phyloP scores from a whole-genome alignment of 805 yeast genomes.

The Peterozyma toletana region DNA sequence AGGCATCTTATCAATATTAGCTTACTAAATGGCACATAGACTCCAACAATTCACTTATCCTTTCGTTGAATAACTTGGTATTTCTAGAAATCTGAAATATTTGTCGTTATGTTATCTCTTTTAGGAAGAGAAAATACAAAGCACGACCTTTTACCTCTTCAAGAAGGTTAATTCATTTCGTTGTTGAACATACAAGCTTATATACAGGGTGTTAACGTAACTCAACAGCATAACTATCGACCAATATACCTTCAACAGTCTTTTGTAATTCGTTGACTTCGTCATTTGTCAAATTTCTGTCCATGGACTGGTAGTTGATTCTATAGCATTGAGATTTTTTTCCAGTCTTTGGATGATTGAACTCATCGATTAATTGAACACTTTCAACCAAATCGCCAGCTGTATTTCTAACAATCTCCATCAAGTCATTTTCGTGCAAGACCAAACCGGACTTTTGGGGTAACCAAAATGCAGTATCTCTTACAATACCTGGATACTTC shows the following conservation, averaged over 20 bases:
- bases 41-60: too few species aligned
- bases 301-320: constrained; percentile 92
- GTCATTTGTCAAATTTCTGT: constrained; percentile 76
- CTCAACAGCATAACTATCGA: constrained; percentile 44
- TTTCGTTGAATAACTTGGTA: too few species aligned
- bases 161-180: too few species aligned
- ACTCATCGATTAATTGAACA: constrained; percentile 74
- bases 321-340: constrained; percentile 80
- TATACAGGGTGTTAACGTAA: constrained; percentile 6
- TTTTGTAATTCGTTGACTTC: constrained; percentile 76
- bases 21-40: too few species aligned
- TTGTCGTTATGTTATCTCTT: not conserved
- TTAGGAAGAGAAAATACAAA: too few species aligned
- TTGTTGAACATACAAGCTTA: not conserved
- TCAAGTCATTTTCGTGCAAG: constrained; percentile 82
- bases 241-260: constrained; percentile 37
- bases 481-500: constrained; percentile 75
- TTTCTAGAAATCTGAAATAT: not conserved
- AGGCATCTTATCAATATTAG: constrained; percentile 7
- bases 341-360: constrained; percentile 77
- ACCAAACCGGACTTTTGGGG: constrained; percentile 29
- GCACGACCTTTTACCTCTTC: too few species aligned
- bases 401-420: constrained; percentile 80
- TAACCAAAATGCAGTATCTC: constrained; percentile 94
- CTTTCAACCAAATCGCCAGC: constrained; percentile 90